Percentiles rank a stretch among this genome's conserved stretches.
These are phyloP conservation scores for Ampelomyces quisqualis DNA, from an alignment of 2,329 filamentous ascomycete species.

Conservation along the genomic window DNA sequence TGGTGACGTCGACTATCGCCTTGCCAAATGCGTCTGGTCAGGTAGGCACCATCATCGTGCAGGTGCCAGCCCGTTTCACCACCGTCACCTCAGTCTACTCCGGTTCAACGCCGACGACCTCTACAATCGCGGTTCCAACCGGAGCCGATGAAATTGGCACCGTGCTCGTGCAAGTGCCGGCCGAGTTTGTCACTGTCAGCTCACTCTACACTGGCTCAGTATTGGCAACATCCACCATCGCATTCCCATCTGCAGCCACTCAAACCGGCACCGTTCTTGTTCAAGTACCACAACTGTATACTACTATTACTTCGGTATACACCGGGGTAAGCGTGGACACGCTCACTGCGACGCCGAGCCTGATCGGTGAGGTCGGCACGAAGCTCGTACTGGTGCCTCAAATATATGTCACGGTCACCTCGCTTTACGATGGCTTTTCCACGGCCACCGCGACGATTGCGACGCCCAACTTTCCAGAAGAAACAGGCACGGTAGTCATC, in stretches of 20 bases:
- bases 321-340: neutral
- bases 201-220: neutral
- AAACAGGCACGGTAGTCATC: neutral
- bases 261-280: constrained; percentile 1
- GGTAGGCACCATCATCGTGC: neutral
- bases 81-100: neutral
- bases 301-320: neutral
- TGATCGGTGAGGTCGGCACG: neutral
- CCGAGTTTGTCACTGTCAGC: neutral
- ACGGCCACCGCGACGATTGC: neutral
- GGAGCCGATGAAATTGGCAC: neutral
- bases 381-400: neutral
- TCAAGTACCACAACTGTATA: neutral
- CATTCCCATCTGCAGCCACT: neutral
- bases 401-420: neutral
- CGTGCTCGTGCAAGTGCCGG: neutral
- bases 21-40: neutral
- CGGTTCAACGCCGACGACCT: neutral
- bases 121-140: neutral
- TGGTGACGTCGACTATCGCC: neutral
- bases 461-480: neutral
- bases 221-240: neutral
- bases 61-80: neutral
- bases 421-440: neutral
- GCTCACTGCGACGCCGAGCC: neutral